phyloP scores from a whole-genome alignment of 768 basidiomycete species.

The Tephrocybe rancida region DNA sequence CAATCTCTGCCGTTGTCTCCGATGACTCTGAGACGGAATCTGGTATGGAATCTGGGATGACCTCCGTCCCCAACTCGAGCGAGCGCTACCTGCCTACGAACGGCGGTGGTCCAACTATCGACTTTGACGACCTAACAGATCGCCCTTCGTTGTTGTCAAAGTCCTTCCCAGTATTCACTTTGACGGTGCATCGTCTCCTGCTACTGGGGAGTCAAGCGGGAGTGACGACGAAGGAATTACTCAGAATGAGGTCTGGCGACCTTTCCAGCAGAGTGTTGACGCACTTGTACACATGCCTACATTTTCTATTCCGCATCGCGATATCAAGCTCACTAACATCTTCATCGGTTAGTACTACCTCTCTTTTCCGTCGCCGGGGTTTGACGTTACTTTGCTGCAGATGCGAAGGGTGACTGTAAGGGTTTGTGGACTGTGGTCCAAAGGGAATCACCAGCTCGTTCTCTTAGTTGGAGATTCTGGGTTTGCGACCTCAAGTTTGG shows the following conservation, averaged over 20 bases:
- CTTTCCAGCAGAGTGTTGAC: slow-evolving; percentile 89
- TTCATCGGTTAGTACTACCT: slow-evolving; percentile 82
- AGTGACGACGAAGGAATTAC: slow-evolving; percentile 67
- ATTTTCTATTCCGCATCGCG: slow-evolving; percentile 84
- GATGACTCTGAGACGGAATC: slow-evolving; percentile 51
- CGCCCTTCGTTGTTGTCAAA: slow-evolving; percentile 50
- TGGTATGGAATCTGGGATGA: slow-evolving; percentile 45
- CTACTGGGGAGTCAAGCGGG: slow-evolving; percentile 28
- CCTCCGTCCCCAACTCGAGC: slow-evolving; percentile 48
- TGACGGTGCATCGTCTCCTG: slow-evolving; percentile 45
- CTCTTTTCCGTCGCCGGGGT: too few relatives aligned
- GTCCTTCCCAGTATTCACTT: slow-evolving; percentile 83
- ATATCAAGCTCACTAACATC: slow-evolving; percentile 93
- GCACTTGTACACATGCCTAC: slow-evolving; percentile 90
- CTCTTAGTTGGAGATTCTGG: slow-evolving; percentile 94
- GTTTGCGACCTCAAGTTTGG: slow-evolving; percentile 80
- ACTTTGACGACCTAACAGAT: slow-evolving; percentile 65
- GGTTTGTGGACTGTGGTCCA: slow-evolving; percentile 32
- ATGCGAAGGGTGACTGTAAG: slow-evolving; percentile 85
- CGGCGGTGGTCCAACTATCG: slow-evolving; percentile 63
- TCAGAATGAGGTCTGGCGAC: slow-evolving; percentile 86
- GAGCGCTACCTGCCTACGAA: slow-evolving; percentile 41
- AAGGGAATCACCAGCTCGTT: neutral
- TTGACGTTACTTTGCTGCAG: slow-evolving; percentile 32
- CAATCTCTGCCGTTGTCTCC: slow-evolving; percentile 50